Evolutionary conservation across 768 basidiomycete genomes (phyloP).

Genomic region (Suillus spraguei): DNA sequence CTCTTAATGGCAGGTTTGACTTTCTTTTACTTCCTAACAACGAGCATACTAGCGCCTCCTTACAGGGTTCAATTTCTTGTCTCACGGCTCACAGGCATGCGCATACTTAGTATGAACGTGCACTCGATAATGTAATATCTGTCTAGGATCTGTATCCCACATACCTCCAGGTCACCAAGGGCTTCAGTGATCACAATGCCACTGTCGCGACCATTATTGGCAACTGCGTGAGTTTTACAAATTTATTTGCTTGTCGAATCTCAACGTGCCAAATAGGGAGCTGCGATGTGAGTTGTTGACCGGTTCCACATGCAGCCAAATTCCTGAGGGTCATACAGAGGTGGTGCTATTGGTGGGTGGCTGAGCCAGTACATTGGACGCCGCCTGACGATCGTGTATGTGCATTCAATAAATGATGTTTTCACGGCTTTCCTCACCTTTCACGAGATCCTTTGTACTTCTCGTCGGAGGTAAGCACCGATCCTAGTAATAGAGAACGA

Average conservation of each 20-base stretch:
- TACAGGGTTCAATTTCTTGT: slow-evolving; percentile 74
- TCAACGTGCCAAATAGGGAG: slow-evolving; percentile 35
- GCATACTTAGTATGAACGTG: not conserved
- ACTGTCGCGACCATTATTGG: slow-evolving; percentile 84
- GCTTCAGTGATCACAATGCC: slow-evolving; percentile 55
- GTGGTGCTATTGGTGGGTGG: slow-evolving; percentile 74
- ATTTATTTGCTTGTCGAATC: not conserved
- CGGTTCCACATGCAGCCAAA: slow-evolving; percentile 15
- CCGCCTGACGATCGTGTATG: slow-evolving; percentile 69
- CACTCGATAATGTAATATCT: slow-evolving; percentile 6
- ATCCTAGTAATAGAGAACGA: slow-evolving; percentile 5
- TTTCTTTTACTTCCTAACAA: slow-evolving; percentile 6
- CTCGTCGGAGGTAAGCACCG: slow-evolving; percentile 44
- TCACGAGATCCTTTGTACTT: slow-evolving; percentile 49
- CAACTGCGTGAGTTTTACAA: slow-evolving; percentile 53
- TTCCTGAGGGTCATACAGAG: slow-evolving; percentile 34
- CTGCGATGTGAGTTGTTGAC: slow-evolving; percentile 39
- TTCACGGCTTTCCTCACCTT: slow-evolving; percentile 2
- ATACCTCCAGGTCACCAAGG: slow-evolving; percentile 66
- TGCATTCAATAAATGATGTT: not conserved
- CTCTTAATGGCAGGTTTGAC: slow-evolving; percentile 67
- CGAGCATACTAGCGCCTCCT: slow-evolving; percentile 1
- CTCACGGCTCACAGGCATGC: slow-evolving; percentile 67
- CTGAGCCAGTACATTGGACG: slow-evolving; percentile 79
- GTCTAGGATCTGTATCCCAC: slow-evolving; percentile 74